Evolutionary conservation across 345 rosid species (phyloP).

Genomic region (Diplotaxis tenuifolia): DNA sequence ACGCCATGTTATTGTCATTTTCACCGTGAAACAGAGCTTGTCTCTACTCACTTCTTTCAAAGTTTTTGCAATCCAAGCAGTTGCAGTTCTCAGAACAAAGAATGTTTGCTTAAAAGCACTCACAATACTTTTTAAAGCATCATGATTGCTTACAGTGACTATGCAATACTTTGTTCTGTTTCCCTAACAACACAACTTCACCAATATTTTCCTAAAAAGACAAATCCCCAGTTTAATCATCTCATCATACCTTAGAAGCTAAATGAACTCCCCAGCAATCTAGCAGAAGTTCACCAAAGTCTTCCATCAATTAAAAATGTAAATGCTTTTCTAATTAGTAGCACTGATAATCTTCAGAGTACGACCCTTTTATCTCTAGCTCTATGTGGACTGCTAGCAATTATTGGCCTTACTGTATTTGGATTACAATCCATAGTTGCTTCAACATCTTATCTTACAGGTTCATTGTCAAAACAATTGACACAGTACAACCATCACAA

Average conservation of each 20-base stretch:
- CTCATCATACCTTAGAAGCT: not conserved
- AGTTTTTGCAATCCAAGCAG: too few species aligned
- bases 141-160: conserved; percentile 98
- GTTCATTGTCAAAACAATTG: conserved; percentile 88
- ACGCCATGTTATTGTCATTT: conserved; percentile 73
- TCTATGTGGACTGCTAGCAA: conserved; percentile 90
- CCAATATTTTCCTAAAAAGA: conserved; percentile 71
- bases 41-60: conserved; percentile 97
- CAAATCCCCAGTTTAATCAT: conserved; percentile 3
- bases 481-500: conserved; percentile 96
- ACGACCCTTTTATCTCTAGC: conserved; percentile 63
- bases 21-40: conserved; percentile 91
- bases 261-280: not conserved
- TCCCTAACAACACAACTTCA: too few species aligned
- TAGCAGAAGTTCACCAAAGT: not conserved
- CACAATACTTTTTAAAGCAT: too few species aligned
- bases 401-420: conserved; percentile 94
- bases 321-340: not conserved
- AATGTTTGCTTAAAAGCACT: too few species aligned
- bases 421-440: conserved; percentile 94
- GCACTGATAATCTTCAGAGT: not conserved
- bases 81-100: too few species aligned
- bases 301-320: not conserved
- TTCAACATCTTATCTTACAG: conserved; percentile 81
- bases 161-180: conserved; percentile 98